Base-by-base conservation (phyloP, 352 stramenopile species). In the Peronosclerospora sorghi region DNA sequence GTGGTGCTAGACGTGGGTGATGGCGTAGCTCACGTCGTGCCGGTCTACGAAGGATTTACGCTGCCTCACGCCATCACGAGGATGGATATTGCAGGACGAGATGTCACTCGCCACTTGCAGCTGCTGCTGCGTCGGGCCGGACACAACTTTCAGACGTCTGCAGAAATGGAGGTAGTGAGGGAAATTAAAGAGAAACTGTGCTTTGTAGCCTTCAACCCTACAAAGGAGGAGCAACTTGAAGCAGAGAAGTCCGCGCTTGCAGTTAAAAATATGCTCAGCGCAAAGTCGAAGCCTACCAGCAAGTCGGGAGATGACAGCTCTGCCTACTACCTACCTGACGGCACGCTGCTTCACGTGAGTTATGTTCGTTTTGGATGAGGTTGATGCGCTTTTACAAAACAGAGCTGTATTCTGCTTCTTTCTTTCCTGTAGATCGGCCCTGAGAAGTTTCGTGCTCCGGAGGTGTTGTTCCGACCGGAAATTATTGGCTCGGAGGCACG, bases 101-200 rank as follows among this genome's bases (percentile, higher is more conserved):
- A 94, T 54, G 70, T 94, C n/a, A 90, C 82, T 17, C 55, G 50
- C 29, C 73, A 90, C 38, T 43, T 94, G 43, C 76, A 90, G 63
- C 50, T 86, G 41, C 56, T 89, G 34, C 63, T 88, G 44, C 73
- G 76, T 24, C 70, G 73, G 8, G 63, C 67, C 3, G 86, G 86
- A 0, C 90, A 95, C 61, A 78, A 78, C 38, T 94, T 96, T 52
- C 77, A 85, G 51, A 94, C 83, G 17, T 93, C 82, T 9, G 82
- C 86, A 13, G 83, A 96, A 59, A 57, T 66, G 19, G 84, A 95
- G 50, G 83, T 95, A 30, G 79, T 92, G 36, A 61, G 80, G 9
- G 75, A 94, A 51, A 91, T 94, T 53, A 94, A 94, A 51, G 82
- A 94, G 49, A 86, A 86, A 43, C 69, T 88, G 15, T 91, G 65